These are phyloP conservation scores for Tolypocladium endophyticum DNA, from an alignment of 2,329 filamentous ascomycete species.

Conservation along the genomic window DNA sequence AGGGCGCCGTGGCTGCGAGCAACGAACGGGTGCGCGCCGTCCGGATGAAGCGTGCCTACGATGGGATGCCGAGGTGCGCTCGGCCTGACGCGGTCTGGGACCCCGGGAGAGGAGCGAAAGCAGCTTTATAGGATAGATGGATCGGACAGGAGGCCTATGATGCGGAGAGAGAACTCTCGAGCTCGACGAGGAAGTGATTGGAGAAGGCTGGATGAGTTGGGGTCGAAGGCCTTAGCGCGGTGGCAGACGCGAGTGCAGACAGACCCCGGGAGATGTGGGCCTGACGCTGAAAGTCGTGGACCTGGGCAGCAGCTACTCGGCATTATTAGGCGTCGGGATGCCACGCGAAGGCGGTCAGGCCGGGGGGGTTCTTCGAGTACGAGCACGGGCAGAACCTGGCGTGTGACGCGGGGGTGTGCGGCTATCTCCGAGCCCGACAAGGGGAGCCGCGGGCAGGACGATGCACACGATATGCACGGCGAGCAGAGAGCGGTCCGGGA, in stretches of 20 bases:
- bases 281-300: not conserved
- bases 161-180: not conserved
- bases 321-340: constrained; percentile 2
- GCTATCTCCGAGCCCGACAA: not conserved
- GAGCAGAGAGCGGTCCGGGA: not conserved
- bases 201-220: not conserved
- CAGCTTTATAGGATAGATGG: not conserved
- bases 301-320: not conserved
- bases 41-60: not conserved
- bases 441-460: not conserved
- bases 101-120: not conserved
- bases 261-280: not conserved
- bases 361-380: not conserved
- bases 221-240: not conserved
- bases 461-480: not conserved
- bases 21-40: not conserved
- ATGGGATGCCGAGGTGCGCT: not conserved
- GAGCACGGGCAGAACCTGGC: not conserved
- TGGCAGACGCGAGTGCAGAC: not conserved
- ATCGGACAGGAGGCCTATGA: not conserved
- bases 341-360: constrained; percentile 3
- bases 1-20: not conserved
- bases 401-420: not conserved
- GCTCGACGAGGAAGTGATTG: not conserved
- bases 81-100: not conserved